Conservation (phyloP, 176 grass and related monocot species). For the sorghum (Sorghum bicolor) region Sorghum_bicolor_NCBIv3 NC_012877.2:62057001-62057500, state of each 20-base stretch:
- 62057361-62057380: neutral
- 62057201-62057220: neutral
- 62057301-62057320: neutral
- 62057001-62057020: too few species aligned
- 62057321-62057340: neutral
- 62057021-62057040: too few species aligned
- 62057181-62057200: neutral
- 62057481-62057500: too few species aligned
- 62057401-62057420: too few species aligned
- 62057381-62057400: too few species aligned
- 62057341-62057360: neutral
- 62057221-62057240: conserved; percentile 1
- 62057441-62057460: too few species aligned
- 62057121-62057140: neutral
- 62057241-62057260: neutral
- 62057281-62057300: neutral
- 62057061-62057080: too few species aligned
- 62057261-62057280: neutral
- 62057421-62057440: too few species aligned
- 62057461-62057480: too few species aligned
- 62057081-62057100: too few species aligned
- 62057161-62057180: neutral
- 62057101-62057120: too few species aligned
- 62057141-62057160: neutral
- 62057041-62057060: too few species aligned